Evolutionary conservation across 352 stramenopile species (phyloP).

Genomic region (Thalassiosira pacifica): DNA sequence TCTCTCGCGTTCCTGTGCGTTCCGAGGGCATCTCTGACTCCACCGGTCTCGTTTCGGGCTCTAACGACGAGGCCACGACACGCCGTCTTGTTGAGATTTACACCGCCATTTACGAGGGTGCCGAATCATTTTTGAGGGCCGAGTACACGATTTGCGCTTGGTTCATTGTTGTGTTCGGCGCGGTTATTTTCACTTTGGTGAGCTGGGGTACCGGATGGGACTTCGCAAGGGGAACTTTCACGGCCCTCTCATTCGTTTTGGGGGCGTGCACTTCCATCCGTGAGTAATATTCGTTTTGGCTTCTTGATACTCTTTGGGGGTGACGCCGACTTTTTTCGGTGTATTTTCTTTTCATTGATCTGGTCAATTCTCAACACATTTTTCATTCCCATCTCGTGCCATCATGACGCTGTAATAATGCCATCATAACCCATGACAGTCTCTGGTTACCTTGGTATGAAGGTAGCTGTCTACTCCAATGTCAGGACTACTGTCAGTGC

Average conservation of each 20-base stretch:
- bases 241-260: conserved; percentile 96
- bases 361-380: too few relatives aligned
- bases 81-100: conserved; percentile 89
- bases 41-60: conserved; percentile 67
- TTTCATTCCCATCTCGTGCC: too few relatives aligned
- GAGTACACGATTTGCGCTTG: conserved; percentile 98
- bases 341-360: conserved; percentile 6
- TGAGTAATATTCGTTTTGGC: conserved; percentile 39
- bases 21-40: conserved; percentile 66
- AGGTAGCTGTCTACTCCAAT: conserved; percentile 99
- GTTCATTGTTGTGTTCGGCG: conserved; percentile 92
- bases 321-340: background rate
- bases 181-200: conserved; percentile 88
- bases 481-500: conserved; percentile 97
- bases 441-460: conserved; percentile 99
- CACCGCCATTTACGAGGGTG: conserved; percentile 96
- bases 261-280: conserved; percentile 97
- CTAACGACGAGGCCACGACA: conserved; percentile 76
- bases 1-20: conserved; percentile 78
- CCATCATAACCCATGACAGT: too few relatives aligned
- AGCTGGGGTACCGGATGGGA: conserved; percentile 90
- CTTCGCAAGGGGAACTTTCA: conserved; percentile 93
- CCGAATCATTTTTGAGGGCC: conserved; percentile 96
- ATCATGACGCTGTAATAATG: too few relatives aligned
- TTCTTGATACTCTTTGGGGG: too few relatives aligned